Evolutionary conservation across 2,329 filamentous ascomycete species (phyloP).

Genomic region (Colletotrichum tabaci): DNA sequence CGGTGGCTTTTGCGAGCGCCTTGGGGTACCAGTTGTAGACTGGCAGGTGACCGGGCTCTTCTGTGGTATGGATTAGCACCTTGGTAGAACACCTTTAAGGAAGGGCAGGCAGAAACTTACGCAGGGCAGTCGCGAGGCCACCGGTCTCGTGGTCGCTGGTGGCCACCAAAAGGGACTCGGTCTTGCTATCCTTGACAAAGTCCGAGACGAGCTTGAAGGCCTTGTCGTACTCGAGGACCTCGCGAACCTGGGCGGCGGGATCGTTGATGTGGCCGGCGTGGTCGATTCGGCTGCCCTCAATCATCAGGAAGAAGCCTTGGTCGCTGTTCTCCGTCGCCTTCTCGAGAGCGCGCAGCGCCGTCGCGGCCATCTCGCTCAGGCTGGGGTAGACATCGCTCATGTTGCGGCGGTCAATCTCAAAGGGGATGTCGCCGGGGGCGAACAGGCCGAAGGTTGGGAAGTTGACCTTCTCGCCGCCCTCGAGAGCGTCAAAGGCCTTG

Average conservation of each 20-base stretch:
- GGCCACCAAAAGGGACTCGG: slow-evolving; percentile 84
- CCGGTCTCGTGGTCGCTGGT: slow-evolving; percentile 98
- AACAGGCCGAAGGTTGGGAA: slow-evolving; percentile 91
- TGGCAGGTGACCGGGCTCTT: slow-evolving; percentile 67
- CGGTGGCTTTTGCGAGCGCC: slow-evolving; percentile 82
- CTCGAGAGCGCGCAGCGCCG: slow-evolving; percentile 84
- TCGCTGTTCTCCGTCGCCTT: slow-evolving; percentile 87
- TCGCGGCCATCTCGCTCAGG: slow-evolving; percentile 90
- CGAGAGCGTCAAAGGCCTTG: slow-evolving; percentile 81
- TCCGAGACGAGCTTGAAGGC: slow-evolving; percentile 87
- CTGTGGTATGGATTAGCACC: slow-evolving; percentile 52
- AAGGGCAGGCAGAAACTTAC: slow-evolving; percentile 58
- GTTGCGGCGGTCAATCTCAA: slow-evolving; percentile 89
- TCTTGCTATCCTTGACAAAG: slow-evolving; percentile 82
- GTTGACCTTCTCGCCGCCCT: slow-evolving; percentile 76
- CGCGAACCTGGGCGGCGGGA: slow-evolving; percentile 86
- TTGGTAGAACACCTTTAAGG: slow-evolving; percentile 54
- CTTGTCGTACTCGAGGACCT: slow-evolving; percentile 95
- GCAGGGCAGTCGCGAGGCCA: slow-evolving; percentile 85
- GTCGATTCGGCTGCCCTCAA: slow-evolving; percentile 96
- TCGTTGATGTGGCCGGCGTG: slow-evolving; percentile 93
- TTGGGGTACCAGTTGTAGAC: slow-evolving; percentile 85
- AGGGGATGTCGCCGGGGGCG: slow-evolving; percentile 86
- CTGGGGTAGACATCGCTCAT: slow-evolving; percentile 88
- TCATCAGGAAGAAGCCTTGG: slow-evolving; percentile 98